A percentile compares a stretch with the other conserved stretches of the same genome.
Evolutionary conservation across 441 rosid species (phyloP).

Genomic region (Raphanus hybrid): DNA sequence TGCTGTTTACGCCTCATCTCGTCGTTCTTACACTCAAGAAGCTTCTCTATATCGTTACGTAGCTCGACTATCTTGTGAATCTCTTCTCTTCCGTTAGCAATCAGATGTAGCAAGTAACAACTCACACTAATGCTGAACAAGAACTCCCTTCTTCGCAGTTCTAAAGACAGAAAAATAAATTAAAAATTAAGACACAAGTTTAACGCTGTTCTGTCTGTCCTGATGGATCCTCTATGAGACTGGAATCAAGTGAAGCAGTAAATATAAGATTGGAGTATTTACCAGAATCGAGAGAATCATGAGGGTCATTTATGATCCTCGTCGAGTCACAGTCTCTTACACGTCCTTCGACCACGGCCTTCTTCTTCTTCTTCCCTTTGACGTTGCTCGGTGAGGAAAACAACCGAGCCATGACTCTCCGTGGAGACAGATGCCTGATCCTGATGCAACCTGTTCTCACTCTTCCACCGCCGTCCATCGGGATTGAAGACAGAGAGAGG

Average conservation of each 20-base stretch:
- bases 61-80: slow-evolving; percentile 59
- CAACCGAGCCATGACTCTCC: slow-evolving; percentile 32
- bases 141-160: slow-evolving; percentile 41
- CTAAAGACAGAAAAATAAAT: slow-evolving; percentile 34
- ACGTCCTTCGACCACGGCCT: background rate
- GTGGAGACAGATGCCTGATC: slow-evolving; percentile 33
- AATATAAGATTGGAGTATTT: background rate
- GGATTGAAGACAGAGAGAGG: slow-evolving; percentile 12
- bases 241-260: background rate
- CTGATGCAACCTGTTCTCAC: slow-evolving; percentile 36
- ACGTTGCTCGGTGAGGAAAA: slow-evolving; percentile 13
- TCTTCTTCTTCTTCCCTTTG: slow-evolving; percentile 27
- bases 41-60: slow-evolving; percentile 59
- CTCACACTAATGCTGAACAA: slow-evolving; percentile 61
- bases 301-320: no score
- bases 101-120: slow-evolving; percentile 57
- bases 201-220: background rate
- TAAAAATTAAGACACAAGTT: background rate
- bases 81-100: slow-evolving; percentile 66
- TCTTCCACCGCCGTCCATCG: slow-evolving; percentile 34
- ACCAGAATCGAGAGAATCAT: no score
- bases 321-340: slow-evolving; percentile 3
- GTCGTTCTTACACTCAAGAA: slow-evolving; percentile 50
- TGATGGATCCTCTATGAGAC: background rate
- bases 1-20: slow-evolving; percentile 38